Evolutionary conservation across 129 eudicot species (phyloP).

Genomic region (Arctium lappa): DNA sequence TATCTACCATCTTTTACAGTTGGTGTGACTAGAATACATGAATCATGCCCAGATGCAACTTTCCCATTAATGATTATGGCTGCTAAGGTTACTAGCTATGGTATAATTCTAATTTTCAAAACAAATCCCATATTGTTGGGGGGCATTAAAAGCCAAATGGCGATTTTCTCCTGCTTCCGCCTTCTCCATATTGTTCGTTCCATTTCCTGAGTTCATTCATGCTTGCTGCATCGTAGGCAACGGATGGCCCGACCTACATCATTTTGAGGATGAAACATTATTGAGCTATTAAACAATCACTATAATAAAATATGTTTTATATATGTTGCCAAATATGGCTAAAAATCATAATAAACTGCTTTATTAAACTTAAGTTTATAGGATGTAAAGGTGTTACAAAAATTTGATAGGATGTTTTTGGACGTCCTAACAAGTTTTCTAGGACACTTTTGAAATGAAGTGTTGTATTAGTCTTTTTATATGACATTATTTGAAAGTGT

Average conservation of each 20-base stretch:
- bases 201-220: conserved; percentile 95
- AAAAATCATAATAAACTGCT: not conserved
- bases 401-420: not conserved
- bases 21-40: conserved; percentile 14
- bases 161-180: conserved; percentile 85
- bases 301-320: not conserved
- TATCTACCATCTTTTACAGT: conserved; percentile 15
- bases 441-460: not conserved
- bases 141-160: conserved; percentile 71
- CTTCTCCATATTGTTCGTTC: conserved; percentile 98
- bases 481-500: too few relatives aligned
- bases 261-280: not conserved
- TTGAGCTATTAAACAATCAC: not conserved
- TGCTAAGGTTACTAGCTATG: conserved; percentile 17
- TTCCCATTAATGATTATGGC: not conserved
- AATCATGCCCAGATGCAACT: conserved; percentile 15
- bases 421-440: not conserved
- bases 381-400: not conserved
- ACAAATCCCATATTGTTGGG: conserved; percentile 13
- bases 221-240: conserved; percentile 86
- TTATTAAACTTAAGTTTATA: not conserved
- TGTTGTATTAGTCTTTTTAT: too few relatives aligned
- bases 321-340: not conserved
- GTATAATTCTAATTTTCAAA: conserved; percentile 28
- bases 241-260: conserved; percentile 89